phyloP scores from a whole-genome alignment of 768 basidiomycete genomes.

The Mrakia gelida region DNA sequence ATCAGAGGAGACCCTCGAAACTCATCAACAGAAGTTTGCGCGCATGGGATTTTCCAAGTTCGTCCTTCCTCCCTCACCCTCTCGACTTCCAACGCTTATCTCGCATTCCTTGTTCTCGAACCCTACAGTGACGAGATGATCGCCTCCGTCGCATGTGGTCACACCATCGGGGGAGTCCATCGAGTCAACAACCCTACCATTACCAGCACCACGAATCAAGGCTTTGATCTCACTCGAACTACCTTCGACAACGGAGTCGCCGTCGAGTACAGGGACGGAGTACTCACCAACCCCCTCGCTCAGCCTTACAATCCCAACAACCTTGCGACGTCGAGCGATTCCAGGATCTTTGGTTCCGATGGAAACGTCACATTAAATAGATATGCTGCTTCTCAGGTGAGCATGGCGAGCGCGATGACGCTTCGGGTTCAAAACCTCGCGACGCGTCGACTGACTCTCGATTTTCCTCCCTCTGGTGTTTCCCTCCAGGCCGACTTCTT shows the following conservation, averaged over 20 bases:
- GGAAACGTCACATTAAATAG: slow-evolving; percentile 20
- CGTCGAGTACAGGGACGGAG: slow-evolving; percentile 15
- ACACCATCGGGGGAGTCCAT: slow-evolving; percentile 29
- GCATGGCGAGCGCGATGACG: not conserved
- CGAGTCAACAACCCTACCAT: slow-evolving; percentile 21
- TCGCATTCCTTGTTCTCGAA: no score
- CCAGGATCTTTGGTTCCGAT: slow-evolving; percentile 8
- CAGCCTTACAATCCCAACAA: not conserved
- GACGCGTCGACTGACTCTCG: not conserved
- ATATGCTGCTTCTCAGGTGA: slow-evolving; percentile 17
- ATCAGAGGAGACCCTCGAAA: slow-evolving; percentile 18
- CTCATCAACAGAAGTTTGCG: slow-evolving; percentile 27
- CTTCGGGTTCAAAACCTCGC: not conserved
- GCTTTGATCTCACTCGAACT: slow-evolving; percentile 4
- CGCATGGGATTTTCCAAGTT: slow-evolving; percentile 25
- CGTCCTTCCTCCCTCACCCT: not conserved
- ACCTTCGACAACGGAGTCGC: slow-evolving; percentile 26
- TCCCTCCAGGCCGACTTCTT: slow-evolving; percentile 17
- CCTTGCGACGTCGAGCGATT: slow-evolving; percentile 12
- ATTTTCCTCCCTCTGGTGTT: not conserved
- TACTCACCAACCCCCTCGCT: slow-evolving; percentile 12
- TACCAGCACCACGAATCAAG: not conserved
- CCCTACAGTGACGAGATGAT: slow-evolving; percentile 21
- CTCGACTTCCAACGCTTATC: no score
- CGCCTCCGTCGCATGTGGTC: slow-evolving; percentile 20